Evolutionary conservation across 345 rosid genomes (phyloP).

Genomic region (Rhodamnia rubescens): DNA sequence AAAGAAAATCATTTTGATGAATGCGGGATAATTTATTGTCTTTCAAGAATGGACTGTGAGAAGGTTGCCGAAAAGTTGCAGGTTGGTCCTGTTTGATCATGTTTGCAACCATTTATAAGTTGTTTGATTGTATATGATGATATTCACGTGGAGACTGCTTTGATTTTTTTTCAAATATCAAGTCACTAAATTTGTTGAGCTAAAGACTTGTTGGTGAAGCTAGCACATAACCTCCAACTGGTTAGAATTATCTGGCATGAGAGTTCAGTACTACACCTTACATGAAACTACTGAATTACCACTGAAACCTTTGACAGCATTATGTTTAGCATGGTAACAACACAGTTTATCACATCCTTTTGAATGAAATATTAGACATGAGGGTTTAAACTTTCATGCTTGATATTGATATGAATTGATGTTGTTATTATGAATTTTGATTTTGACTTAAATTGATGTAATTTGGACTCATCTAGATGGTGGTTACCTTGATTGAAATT

Average conservation of each 20-base stretch:
- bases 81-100: slow-evolving; percentile 22
- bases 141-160: not conserved
- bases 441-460: not conserved
- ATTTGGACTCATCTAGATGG: not conserved
- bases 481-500: not conserved
- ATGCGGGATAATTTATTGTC: slow-evolving; percentile 97
- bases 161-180: not conserved
- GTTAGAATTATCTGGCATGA: not conserved
- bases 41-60: slow-evolving; percentile 97
- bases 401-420: not conserved
- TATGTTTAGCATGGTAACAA: not conserved
- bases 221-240: not conserved
- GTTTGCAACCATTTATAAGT: not conserved
- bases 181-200: not conserved
- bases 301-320: not conserved
- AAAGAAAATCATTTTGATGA: slow-evolving; percentile 86
- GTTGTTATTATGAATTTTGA: not conserved
- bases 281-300: not conserved
- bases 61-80: slow-evolving; percentile 83
- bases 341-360: not conserved
- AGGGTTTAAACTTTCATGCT: not conserved
- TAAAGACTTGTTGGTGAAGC: not conserved
- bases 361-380: not conserved
- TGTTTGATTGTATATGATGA: not conserved
- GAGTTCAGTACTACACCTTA: not conserved